phyloP scores from a whole-genome alignment of 148 eudicot species.

The Selenicereus undatus region DNA sequence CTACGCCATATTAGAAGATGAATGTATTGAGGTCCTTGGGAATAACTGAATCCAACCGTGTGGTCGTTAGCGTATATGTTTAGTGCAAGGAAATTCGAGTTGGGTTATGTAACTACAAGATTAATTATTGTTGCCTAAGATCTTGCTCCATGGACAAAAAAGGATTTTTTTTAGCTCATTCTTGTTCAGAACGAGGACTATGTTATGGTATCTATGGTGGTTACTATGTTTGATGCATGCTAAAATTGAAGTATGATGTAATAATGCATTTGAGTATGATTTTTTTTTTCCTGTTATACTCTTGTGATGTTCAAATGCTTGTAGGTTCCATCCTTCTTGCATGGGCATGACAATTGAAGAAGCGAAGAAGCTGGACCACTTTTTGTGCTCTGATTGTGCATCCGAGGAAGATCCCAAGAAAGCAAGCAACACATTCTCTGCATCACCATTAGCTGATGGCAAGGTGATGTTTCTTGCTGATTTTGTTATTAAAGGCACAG shows the following conservation, averaged over 20 bases:
- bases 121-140: not conserved
- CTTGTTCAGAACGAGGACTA: too few relatives aligned
- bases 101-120: too few relatives aligned
- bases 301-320: conserved; percentile 3
- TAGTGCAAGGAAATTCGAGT: too few relatives aligned
- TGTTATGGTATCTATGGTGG: too few relatives aligned
- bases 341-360: conserved; percentile 95
- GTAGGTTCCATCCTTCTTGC: conserved; percentile 95
- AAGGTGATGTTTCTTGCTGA: conserved; percentile 47
- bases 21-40: too few relatives aligned
- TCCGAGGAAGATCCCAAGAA: conserved; percentile 63
- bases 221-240: not conserved
- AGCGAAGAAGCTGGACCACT: conserved; percentile 84
- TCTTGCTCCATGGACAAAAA: not conserved
- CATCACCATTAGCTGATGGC: conserved; percentile 46
- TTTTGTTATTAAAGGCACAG: not conserved
- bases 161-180: not conserved
- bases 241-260: not conserved
- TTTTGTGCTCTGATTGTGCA: conserved; percentile 76
- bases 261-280: not conserved
- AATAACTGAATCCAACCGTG: too few relatives aligned
- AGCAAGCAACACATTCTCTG: conserved; percentile 48
- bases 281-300: not conserved
- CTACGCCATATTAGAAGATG: too few relatives aligned
- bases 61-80: too few relatives aligned